Evolutionary conservation across 192 early-diverging fungal genomes (phyloP), one percentile per base, ranked within the genome.

Genomic region (Coemansia sp.): DNA sequence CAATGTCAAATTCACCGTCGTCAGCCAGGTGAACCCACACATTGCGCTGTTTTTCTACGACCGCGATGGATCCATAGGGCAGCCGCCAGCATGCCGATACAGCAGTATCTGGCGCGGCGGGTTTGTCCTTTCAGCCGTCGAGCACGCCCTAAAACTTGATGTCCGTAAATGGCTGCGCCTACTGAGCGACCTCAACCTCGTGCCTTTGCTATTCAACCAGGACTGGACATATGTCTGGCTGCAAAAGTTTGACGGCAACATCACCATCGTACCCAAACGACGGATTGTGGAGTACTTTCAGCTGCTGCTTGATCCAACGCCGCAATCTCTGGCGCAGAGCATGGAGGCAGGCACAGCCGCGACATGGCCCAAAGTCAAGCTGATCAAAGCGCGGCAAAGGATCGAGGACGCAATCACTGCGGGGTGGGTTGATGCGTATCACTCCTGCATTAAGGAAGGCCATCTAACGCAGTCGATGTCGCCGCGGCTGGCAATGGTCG

Each of bases 11-110:
- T 92, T 90, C 71, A 92, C 90, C 8, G 84, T 96, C 25, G 93
- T 94, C 13, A 84, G 84, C 70, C 93, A 95, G 73, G 90, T 93
- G 30, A 95, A 96, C 68, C 94, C 94, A 33, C 94, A 96, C 74
- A 81, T 98, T 10, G 79, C 88, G 18, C 55, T 92, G 71, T 96
- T 96, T 81, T 94, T 95, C 63, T 94, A 91, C 74, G 87, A 89
- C n/a, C 83, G 87, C 37, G 75, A 88, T 71, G 93, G 94, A 16
- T 79, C 85, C 21, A 70, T 91, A 16, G 94, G 94, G 16, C 80
- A 85, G 66, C 94, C 94, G 18, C 60, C 88, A 8, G 83, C 86
- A 15, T 88, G 90, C 67, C 71, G 87, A n/a, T 63, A 66, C 39
- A 91, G 92, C 29, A 82, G 84, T 42, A 89, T 91, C 29, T 94